A percentile compares a stretch with the other conserved stretches of the same genome.
Conservation (phyloP, 345 rosid genomes). For the Eucalyptus grandis region DNA sequence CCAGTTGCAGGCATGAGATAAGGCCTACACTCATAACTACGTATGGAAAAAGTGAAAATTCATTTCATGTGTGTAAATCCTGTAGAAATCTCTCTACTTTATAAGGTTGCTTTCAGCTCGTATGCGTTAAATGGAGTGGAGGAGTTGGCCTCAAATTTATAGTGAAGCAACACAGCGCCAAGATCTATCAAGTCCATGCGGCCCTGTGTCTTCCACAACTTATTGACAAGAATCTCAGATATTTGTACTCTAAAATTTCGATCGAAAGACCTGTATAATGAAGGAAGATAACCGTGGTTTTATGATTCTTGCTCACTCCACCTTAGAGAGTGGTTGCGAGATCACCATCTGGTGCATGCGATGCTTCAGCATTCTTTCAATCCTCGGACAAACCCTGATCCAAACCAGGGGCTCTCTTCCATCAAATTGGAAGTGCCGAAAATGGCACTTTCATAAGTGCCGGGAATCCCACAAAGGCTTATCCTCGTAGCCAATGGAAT, state of each 20-base stretch:
- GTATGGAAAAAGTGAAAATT: not conserved
- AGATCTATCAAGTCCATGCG: not conserved
- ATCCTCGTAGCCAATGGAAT: not conserved
- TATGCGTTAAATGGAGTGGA: not conserved
- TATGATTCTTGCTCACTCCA: not conserved
- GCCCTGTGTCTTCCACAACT: not conserved
- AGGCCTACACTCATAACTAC: not conserved
- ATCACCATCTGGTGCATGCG: not conserved
- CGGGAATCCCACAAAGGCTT: not conserved
- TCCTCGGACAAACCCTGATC: not conserved
- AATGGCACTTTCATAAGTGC: not conserved
- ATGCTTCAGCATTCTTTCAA: not conserved
- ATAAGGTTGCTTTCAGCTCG: not conserved
- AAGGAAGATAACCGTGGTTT: not conserved
- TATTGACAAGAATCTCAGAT: not conserved
- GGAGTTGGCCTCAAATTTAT: not conserved
- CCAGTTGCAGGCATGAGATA: not conserved
- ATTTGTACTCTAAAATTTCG: not conserved
- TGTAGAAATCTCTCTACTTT: not conserved
- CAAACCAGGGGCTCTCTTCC: not conserved
- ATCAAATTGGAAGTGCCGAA: not conserved
- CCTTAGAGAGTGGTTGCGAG: not conserved
- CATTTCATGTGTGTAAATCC: not conserved
- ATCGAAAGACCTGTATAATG: not conserved
- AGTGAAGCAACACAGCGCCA: not conserved